phyloP scores from a whole-genome alignment of 2,329 filamentous ascomycete genomes.

The Macrophomina pseudophaseolina region DNA sequence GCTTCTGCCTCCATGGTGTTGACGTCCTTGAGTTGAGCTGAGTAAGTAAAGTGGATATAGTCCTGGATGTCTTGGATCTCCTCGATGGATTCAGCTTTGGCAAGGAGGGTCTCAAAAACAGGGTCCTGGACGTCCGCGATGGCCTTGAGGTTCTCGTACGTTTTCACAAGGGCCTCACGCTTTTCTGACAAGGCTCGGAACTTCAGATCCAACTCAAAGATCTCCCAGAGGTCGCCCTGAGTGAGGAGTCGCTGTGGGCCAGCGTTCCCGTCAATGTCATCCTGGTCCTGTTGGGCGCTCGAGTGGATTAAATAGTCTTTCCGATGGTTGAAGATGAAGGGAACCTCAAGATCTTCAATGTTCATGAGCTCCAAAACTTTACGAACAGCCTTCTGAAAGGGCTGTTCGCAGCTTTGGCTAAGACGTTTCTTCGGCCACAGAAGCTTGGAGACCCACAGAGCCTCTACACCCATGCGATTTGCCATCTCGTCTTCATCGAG shows the following conservation, averaged over 20 bases:
- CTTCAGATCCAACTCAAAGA: slow-evolving; percentile 93
- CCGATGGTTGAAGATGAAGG: slow-evolving; percentile 96
- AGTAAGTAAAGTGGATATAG: slow-evolving; percentile 94
- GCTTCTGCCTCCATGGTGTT: slow-evolving; percentile 65
- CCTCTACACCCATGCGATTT: slow-evolving; percentile 74
- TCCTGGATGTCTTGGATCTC: slow-evolving; percentile 97
- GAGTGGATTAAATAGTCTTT: slow-evolving; percentile 97
- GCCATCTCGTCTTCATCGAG: slow-evolving; percentile 77
- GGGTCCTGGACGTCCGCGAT: slow-evolving; percentile 65
- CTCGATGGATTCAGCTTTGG: slow-evolving; percentile 82
- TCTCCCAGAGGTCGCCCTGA: slow-evolving; percentile 93
- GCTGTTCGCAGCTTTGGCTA: slow-evolving; percentile 71
- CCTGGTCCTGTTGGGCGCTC: slow-evolving; percentile 65
- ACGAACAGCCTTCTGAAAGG: slow-evolving; percentile 85
- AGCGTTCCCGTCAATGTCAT: slow-evolving; percentile 73
- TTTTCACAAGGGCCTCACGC: slow-evolving; percentile 80
- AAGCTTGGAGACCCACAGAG: slow-evolving; percentile 87
- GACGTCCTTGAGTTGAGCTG: slow-evolving; percentile 80
- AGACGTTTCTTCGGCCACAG: slow-evolving; percentile 88
- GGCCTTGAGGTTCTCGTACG: slow-evolving; percentile 73
- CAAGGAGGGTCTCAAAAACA: slow-evolving; percentile 82
- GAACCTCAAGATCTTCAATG: slow-evolving; percentile 91
- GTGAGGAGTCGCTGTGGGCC: slow-evolving; percentile 85
- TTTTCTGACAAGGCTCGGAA: slow-evolving; percentile 93
- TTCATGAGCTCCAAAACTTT: slow-evolving; percentile 97